Conservation (phyloP, 2,329 filamentous ascomycete species). For the Cladorrhinum sp. region DNA sequence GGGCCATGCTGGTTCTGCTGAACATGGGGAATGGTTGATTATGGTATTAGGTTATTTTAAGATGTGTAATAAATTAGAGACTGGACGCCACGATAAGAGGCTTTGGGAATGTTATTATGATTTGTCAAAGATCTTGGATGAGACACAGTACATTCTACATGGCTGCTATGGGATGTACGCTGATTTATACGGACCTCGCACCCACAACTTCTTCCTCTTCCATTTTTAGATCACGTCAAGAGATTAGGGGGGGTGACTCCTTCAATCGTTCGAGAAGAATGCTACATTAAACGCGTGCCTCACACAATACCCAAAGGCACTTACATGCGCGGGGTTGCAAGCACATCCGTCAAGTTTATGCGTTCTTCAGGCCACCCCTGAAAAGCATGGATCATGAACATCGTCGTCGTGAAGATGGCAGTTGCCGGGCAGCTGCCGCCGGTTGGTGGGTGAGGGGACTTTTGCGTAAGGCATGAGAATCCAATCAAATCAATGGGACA, state of each 20-base stretch:
- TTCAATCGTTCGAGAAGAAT: background rate
- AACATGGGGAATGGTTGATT: background rate
- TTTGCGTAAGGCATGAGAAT: conserved; percentile 16
- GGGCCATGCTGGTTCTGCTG: background rate
- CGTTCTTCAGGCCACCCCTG: conserved; percentile 10
- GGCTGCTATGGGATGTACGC: background rate
- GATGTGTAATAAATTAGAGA: background rate
- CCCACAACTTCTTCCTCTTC: background rate
- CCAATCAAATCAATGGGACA: conserved; percentile 25
- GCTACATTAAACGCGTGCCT: background rate
- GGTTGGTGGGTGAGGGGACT: background rate
- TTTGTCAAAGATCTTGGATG: too few relatives aligned
- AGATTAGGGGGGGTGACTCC: background rate
- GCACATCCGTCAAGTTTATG: conserved; percentile 19
- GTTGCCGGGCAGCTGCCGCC: conserved; percentile 1
- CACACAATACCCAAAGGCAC: background rate
- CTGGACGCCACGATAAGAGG: background rate
- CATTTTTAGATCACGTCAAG: background rate
- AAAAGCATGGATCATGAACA: background rate
- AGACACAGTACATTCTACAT: background rate
- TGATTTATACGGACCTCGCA: background rate
- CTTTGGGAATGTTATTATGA: background rate
- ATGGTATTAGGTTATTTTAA: background rate
- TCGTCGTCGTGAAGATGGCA: conserved; percentile 1
- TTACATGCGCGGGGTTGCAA: background rate